Conservation (phyloP, 1,284 basidiomycete genomes). For the Ustilago esculenta region DNA sequence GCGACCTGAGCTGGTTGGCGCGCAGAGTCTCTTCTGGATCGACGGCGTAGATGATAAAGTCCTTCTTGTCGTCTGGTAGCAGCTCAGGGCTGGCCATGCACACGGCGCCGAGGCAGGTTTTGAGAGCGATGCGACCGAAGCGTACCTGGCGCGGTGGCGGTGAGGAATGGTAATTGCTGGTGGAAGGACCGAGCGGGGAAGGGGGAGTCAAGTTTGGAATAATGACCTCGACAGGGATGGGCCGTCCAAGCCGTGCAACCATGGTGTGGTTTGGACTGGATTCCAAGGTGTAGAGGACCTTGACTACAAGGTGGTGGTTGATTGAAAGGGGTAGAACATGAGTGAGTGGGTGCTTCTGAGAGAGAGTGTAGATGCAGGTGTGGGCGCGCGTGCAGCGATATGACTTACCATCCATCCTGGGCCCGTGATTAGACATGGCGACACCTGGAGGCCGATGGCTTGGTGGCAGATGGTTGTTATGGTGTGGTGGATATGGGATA, state of each 20-base stretch:
- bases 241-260: slow-evolving; percentile 53
- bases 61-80: slow-evolving; percentile 53
- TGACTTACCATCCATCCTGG: slow-evolving; percentile 40
- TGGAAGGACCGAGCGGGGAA: slow-evolving; percentile 19
- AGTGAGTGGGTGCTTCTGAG: slow-evolving; percentile 2
- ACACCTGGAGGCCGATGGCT: background rate
- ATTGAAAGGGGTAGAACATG: background rate
- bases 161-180: slow-evolving; percentile 23
- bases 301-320: slow-evolving; percentile 48
- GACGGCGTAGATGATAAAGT: slow-evolving; percentile 66
- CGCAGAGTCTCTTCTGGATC: slow-evolving; percentile 62
- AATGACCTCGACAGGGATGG: slow-evolving; percentile 52
- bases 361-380: too few species aligned
- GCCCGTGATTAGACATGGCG: slow-evolving; percentile 53
- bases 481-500: slow-evolving; percentile 2
- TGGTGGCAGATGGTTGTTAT: background rate
- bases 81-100: slow-evolving; percentile 65
- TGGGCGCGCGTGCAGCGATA: background rate
- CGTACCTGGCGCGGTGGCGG: slow-evolving; percentile 25
- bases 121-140: slow-evolving; percentile 61
- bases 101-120: slow-evolving; percentile 62
- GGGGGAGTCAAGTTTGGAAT: slow-evolving; percentile 44
- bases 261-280: slow-evolving; percentile 60
- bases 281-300: slow-evolving; percentile 64
- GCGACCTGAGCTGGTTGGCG: slow-evolving; percentile 36